Percentiles rank a stretch among this genome's conserved stretches.
Evolutionary conservation across 345 rosid species (phyloP).

Genomic region (Melaleuca alternifolia): DNA sequence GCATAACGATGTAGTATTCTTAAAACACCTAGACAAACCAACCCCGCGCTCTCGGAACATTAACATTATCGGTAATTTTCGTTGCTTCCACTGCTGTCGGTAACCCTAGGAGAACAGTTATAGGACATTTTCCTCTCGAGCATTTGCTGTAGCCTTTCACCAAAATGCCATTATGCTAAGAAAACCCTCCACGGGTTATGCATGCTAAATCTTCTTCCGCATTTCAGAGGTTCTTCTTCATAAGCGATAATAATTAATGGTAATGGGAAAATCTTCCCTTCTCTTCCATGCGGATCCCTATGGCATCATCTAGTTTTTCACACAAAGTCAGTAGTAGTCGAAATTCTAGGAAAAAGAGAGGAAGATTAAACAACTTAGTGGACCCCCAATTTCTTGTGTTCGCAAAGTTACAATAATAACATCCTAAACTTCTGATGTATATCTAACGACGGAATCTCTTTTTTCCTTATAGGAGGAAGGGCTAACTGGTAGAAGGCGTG

Average conservation of each 20-base stretch:
- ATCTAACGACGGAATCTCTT: not conserved
- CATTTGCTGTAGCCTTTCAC: not conserved
- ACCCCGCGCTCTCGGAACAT: not conserved
- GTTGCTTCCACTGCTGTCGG: constrained; percentile 36
- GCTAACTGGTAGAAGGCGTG: not conserved
- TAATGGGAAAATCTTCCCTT: not conserved
- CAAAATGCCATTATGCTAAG: not conserved
- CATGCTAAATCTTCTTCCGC: not conserved
- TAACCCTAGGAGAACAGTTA: constrained; percentile 10
- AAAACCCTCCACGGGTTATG: not conserved
- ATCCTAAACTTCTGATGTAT: not conserved
- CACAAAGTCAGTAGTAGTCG: not conserved
- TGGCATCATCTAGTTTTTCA: not conserved
- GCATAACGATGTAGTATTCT: not conserved
- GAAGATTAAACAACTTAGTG: not conserved
- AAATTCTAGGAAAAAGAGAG: not conserved
- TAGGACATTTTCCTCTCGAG: not conserved
- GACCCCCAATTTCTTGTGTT: not conserved
- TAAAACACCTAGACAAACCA: not conserved
- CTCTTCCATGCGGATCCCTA: not conserved
- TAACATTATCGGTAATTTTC: not conserved
- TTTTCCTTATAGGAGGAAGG: not conserved
- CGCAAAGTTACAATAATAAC: not conserved
- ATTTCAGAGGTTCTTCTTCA: not conserved
- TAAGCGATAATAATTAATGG: not conserved